Evolutionary conservation across 495 filamentous ascomycete species (phyloP).

Genomic region (Zalerion maritima): DNA sequence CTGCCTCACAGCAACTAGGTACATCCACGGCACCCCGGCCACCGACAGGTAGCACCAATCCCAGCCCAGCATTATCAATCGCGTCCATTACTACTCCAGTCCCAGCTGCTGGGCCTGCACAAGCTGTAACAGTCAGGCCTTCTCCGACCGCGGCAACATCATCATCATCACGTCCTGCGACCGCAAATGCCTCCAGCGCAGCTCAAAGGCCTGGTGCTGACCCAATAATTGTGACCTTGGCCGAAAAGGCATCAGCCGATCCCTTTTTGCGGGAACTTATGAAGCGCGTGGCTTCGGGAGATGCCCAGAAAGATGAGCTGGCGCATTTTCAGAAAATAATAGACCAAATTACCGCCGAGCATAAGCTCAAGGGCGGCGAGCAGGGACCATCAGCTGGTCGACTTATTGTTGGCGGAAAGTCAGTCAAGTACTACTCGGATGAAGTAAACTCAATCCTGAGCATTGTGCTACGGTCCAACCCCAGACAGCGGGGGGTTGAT

Average conservation of each 20-base stretch:
- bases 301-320: slow-evolving; percentile 65
- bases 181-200: slow-evolving; percentile 10
- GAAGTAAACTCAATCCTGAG: slow-evolving; percentile 32
- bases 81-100: too few species aligned
- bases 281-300: slow-evolving; percentile 82
- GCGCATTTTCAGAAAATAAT: slow-evolving; percentile 86
- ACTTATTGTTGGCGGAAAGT: slow-evolving; percentile 27
- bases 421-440: slow-evolving; percentile 33
- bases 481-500: slow-evolving; percentile 25
- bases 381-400: slow-evolving; percentile 28
- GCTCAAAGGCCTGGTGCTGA: slow-evolving; percentile 43
- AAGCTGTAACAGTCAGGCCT: too few species aligned
- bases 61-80: too few species aligned
- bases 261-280: slow-evolving; percentile 87
- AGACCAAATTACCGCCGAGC: slow-evolving; percentile 60
- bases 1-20: neutral
- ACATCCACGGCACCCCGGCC: slow-evolving; percentile 1
- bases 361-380: slow-evolving; percentile 24
- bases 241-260: slow-evolving; percentile 72
- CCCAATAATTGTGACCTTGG: slow-evolving; percentile 89
- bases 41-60: neutral
- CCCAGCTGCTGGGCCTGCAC: too few species aligned
- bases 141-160: slow-evolving; percentile 7
- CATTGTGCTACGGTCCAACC: slow-evolving; percentile 30
- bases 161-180: slow-evolving; percentile 5